Conservation (phyloP, 495 filamentous ascomycete species). For the Bacidia rubella region DNA sequence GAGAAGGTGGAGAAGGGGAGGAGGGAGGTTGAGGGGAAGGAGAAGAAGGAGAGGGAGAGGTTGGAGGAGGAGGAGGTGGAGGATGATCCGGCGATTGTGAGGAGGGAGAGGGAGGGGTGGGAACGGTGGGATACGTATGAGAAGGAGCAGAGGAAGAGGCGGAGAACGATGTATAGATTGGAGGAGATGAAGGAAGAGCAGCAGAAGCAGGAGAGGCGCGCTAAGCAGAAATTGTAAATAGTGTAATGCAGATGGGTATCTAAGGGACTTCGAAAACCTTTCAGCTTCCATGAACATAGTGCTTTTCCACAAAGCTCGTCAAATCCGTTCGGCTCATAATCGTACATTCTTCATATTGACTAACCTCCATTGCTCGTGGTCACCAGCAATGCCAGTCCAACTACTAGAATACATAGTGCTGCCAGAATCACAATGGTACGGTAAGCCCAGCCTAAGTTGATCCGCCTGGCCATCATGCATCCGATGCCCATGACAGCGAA, state of each 20-base stretch:
- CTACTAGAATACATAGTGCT: slow-evolving; percentile 31
- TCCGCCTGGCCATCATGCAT: slow-evolving; percentile 31
- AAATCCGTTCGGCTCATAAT: too few species aligned
- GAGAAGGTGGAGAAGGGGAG: slow-evolving; percentile 4
- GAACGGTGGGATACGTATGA: neutral
- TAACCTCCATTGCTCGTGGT: neutral
- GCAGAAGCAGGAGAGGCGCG: neutral
- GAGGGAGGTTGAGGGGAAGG: slow-evolving; percentile 2
- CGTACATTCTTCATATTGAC: too few species aligned
- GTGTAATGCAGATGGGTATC: neutral
- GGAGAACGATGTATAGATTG: neutral
- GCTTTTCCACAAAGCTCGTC: neutral
- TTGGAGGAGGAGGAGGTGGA: neutral
- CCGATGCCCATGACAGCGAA: slow-evolving; percentile 41
- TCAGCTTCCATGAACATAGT: neutral
- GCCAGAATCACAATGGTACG: slow-evolving; percentile 29
- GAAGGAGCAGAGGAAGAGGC: neutral
- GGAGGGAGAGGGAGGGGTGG: neutral
- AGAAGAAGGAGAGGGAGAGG: neutral
- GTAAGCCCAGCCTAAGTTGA: slow-evolving; percentile 28
- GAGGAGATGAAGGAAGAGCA: slow-evolving; percentile 1
- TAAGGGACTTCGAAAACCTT: too few species aligned
- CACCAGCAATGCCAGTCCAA: slow-evolving; percentile 16
- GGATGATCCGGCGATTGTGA: neutral
- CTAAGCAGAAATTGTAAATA: neutral